Base-by-base conservation (phyloP, 2,329 filamentous ascomycete species). In the Dothiorella sarmentorum region DNA sequence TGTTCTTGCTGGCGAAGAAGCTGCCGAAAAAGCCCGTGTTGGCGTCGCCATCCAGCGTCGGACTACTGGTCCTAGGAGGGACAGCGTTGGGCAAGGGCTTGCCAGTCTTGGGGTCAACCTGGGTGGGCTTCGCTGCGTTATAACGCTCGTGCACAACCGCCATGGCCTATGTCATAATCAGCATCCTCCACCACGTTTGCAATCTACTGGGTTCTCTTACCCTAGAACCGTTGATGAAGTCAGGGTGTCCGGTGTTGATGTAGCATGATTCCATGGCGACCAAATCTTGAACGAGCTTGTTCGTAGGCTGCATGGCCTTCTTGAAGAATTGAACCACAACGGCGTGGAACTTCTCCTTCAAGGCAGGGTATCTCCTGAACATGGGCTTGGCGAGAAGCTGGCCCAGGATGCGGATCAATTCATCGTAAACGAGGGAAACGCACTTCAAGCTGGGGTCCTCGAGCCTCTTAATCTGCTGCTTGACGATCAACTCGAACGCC, bases 1-100 rank as follows among this genome's bases (percentile, higher is more conserved):
- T 99, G 80, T 97, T 99, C 85, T 97, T 99, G 71, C 90, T 92
- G 10, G 94, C 91, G 72, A 97, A 99, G 84, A 99, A 99, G 69
- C 90, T 96, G 66, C 94, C 94, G 68, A 99, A 99, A 83, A 99
- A 99, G 35, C 93, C 91, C 9, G 71, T 79, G 70, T 90, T 90
- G 61, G 73, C 75, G 26, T 75, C 77, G 52, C 86, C 85, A 26
- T 75, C 77, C 49, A 91, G 78, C 37, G 87, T 88, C 7, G 91
- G 94, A 70, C 87, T 96, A 58, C 83, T 83, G 42, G 89, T 85
- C 63, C 91, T 86, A 53, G 81, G 86, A 2, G 91, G 91, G 2
- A 83, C 82, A 20, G 80, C 79, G 15, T 81, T 73, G 37, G 82
- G 78, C 15, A 99, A 80, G 38, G 94, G 91, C 81, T 97, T 97